These are phyloP conservation scores for Cryptococcus amylolentus DNA, from an alignment of 1,284 basidiomycete species.

Conservation along the genomic window DNA sequence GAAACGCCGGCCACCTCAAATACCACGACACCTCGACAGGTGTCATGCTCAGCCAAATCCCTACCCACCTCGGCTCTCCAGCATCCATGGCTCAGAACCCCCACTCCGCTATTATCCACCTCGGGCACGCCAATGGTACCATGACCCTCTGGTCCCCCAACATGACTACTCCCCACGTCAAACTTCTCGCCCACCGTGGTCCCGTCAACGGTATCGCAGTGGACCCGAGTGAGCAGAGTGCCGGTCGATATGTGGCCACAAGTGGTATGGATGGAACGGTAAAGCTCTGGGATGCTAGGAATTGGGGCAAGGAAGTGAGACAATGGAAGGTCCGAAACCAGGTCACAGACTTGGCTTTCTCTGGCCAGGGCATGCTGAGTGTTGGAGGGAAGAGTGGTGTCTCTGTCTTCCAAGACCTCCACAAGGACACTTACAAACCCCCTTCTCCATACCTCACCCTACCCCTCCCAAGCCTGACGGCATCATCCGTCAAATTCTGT, in stretches of 20 bases:
- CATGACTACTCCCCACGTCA: conserved; percentile 82
- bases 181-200: conserved; percentile 84
- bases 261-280: conserved; percentile 82
- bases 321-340: conserved; percentile 67
- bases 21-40: conserved; percentile 98
- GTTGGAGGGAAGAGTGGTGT: conserved; percentile 77
- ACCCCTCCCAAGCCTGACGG: conserved; percentile 61
- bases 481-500: conserved; percentile 65
- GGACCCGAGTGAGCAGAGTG: conserved; percentile 65
- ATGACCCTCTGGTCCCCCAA: conserved; percentile 97
- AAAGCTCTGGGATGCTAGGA: conserved; percentile 93
- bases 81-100: conserved; percentile 85
- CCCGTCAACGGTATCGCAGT: conserved; percentile 78
- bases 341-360: conserved; percentile 52
- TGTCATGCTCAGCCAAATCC: conserved; percentile 77
- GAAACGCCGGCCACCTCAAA: conserved; percentile 83
- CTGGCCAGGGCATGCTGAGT: conserved; percentile 73
- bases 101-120: conserved; percentile 86
- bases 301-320: conserved; percentile 82
- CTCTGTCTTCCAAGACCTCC: conserved; percentile 58
- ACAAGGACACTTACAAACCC: conserved; percentile 7
- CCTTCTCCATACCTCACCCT: conserved; percentile 78
- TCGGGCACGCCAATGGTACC: conserved; percentile 79
- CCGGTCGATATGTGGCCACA: conserved; percentile 87
- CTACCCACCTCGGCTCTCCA: conserved; percentile 85